phyloP scores from a whole-genome alignment of 345 rosid species.

The Capsella bursapastoris region DNA sequence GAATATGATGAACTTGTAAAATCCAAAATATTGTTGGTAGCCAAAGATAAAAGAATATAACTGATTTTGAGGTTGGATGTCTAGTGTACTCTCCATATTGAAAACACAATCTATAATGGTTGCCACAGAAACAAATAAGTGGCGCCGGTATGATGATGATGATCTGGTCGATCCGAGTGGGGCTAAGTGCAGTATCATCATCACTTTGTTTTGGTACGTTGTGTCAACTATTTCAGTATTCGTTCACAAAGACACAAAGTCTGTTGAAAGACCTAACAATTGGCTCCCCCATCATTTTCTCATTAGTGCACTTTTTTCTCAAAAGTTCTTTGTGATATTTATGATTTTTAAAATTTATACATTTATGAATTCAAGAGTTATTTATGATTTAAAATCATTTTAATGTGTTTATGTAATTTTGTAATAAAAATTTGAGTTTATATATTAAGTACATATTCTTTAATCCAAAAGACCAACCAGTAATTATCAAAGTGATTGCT shows the following conservation, averaged over 20 bases:
- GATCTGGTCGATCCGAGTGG: not conserved
- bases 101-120: not conserved
- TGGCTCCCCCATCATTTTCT: slow-evolving; percentile 4
- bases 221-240: slow-evolving; percentile 1
- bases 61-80: not conserved
- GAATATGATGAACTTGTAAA: slow-evolving; percentile 29
- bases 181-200: not conserved
- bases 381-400: no score
- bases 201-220: not conserved
- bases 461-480: no score
- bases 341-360: no score
- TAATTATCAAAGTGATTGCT: no score
- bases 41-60: not conserved
- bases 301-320: not conserved
- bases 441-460: no score
- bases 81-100: not conserved
- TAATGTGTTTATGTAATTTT: no score
- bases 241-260: not conserved
- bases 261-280: not conserved
- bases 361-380: no score
- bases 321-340: not conserved
- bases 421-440: no score
- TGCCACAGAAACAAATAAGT: slow-evolving; percentile 4
- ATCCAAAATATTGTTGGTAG: not conserved
- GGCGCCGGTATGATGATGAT: no score